Percentiles rank a stretch among this genome's conserved stretches.
Conservation (phyloP, 2,329 filamentous ascomycete genomes). For the Colletotrichum somersetense region DNA sequence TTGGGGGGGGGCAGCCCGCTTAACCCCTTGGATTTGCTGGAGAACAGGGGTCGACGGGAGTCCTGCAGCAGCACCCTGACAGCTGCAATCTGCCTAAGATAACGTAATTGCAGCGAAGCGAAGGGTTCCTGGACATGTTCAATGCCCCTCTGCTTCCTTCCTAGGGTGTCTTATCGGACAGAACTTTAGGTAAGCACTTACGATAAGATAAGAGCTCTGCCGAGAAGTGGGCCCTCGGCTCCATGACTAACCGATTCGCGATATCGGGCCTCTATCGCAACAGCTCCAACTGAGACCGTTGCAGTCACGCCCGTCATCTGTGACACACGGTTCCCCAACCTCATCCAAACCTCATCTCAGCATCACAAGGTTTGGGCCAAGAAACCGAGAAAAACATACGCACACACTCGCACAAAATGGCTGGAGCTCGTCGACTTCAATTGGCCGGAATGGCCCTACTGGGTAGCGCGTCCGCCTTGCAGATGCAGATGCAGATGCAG, state of each 20-base stretch:
- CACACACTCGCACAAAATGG: conserved; percentile 14
- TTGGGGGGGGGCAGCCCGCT: background rate
- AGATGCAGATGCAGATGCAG: conserved; percentile 29
- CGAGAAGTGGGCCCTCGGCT: conserved; percentile 12
- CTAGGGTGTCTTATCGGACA: conserved; percentile 14
- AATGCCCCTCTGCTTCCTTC: background rate
- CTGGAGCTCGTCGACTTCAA: conserved; percentile 28
- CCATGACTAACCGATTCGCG: conserved; percentile 39
- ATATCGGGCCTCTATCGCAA: conserved; percentile 40
- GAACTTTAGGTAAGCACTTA: background rate
- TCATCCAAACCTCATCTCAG: conserved; percentile 35
- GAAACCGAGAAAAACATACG: background rate
- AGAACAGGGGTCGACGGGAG: conserved; percentile 17
- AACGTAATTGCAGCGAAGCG: conserved; percentile 27
- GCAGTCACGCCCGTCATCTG: conserved; percentile 11
- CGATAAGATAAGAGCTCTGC: conserved; percentile 36
- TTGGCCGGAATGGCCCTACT: conserved; percentile 32
- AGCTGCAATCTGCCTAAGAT: conserved; percentile 24
- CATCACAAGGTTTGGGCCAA: conserved; percentile 24
- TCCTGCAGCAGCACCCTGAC: conserved; percentile 16
- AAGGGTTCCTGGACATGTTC: conserved; percentile 14
- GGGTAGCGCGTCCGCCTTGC: conserved; percentile 34
- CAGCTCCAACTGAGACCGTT: conserved; percentile 18
- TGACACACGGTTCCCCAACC: conserved; percentile 29
- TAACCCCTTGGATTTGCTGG: conserved; percentile 28